These are phyloP conservation scores for Geotrichum phurueaensis DNA, from an alignment of 1,139 yeast species.

Conservation along the genomic window DNA sequence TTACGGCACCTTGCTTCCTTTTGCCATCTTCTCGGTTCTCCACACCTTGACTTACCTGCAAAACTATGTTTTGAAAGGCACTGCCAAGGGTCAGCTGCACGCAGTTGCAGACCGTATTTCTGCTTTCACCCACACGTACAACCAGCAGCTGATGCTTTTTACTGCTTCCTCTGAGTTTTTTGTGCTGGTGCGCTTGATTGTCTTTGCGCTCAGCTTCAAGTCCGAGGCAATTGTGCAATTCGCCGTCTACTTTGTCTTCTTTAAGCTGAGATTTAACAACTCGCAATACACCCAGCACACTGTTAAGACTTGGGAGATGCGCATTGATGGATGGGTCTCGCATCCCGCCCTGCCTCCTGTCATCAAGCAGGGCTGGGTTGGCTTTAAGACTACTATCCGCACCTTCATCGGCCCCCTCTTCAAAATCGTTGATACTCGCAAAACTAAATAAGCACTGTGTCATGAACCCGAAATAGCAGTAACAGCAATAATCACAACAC, in stretches of 20 bases:
- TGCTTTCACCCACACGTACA: constrained; percentile 54
- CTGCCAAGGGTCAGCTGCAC: constrained; percentile 45
- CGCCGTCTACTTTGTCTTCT: constrained; percentile 54
- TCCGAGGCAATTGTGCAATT: constrained; percentile 59
- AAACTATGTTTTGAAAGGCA: constrained; percentile 60
- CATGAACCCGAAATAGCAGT: too few relatives aligned
- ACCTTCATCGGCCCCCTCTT: constrained; percentile 31
- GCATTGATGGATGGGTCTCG: constrained; percentile 59
- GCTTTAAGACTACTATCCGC: constrained; percentile 46
- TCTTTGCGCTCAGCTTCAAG: constrained; percentile 57
- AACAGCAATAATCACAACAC: neutral
- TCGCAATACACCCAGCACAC: constrained; percentile 68
- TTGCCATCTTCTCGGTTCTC: constrained; percentile 62
- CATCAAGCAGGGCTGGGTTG: constrained; percentile 57
- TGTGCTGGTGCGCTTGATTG: constrained; percentile 40
- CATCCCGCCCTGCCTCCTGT: constrained; percentile 53
- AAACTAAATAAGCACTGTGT: constrained; percentile 9
- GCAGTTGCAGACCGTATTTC: constrained; percentile 43
- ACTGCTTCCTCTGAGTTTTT: constrained; percentile 68
- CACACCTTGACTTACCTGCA: constrained; percentile 65
- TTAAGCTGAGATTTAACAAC: constrained; percentile 73
- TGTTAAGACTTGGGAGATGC: constrained; percentile 64
- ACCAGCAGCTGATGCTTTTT: constrained; percentile 62
- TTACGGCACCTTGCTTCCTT: constrained; percentile 57
- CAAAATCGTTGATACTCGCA: constrained; percentile 10